Evolutionary conservation across 441 rosid species (phyloP).

Genomic region (Bocquillonia castaneifolia): DNA sequence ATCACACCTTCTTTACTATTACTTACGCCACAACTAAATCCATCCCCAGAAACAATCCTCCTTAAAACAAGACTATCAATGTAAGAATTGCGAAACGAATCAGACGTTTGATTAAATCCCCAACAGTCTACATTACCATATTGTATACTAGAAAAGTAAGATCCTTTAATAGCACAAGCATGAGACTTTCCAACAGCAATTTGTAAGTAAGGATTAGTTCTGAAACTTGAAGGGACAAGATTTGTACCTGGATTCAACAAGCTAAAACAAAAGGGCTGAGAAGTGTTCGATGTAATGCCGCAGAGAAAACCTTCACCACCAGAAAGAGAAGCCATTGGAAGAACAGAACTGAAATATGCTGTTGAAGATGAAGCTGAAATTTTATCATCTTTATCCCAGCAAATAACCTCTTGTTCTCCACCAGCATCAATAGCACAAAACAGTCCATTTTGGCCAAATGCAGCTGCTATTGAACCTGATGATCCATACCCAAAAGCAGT

Average conservation of each 20-base stretch:
- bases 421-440: slow-evolving; percentile 86
- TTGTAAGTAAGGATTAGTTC: slow-evolving; percentile 51
- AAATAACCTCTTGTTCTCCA: slow-evolving; percentile 63
- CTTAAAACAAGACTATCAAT: slow-evolving; percentile 47
- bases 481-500: slow-evolving; percentile 63
- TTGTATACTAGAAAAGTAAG: slow-evolving; percentile 59
- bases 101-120: slow-evolving; percentile 47
- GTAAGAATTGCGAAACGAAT: slow-evolving; percentile 32
- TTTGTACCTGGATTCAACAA: slow-evolving; percentile 34
- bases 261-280: slow-evolving; percentile 63
- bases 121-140: slow-evolving; percentile 71
- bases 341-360: slow-evolving; percentile 33
- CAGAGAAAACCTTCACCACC: slow-evolving; percentile 75
- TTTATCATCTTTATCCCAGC: slow-evolving; percentile 59
- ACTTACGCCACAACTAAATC: slow-evolving; percentile 79
- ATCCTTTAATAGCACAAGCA: slow-evolving; percentile 75
- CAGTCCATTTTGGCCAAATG: slow-evolving; percentile 56
- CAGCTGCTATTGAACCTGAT: slow-evolving; percentile 63
- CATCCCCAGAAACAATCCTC: slow-evolving; percentile 69
- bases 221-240: slow-evolving; percentile 57
- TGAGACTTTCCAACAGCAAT: slow-evolving; percentile 73
- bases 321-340: slow-evolving; percentile 55
- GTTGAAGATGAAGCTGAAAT: slow-evolving; percentile 21
- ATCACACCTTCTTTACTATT: slow-evolving; percentile 60
- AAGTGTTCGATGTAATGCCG: slow-evolving; percentile 59